Evolutionary conservation across 257 asterid genomes (phyloP), one percentile per base, ranked within the genome.

Genomic region (Penstemon newberryi): DNA sequence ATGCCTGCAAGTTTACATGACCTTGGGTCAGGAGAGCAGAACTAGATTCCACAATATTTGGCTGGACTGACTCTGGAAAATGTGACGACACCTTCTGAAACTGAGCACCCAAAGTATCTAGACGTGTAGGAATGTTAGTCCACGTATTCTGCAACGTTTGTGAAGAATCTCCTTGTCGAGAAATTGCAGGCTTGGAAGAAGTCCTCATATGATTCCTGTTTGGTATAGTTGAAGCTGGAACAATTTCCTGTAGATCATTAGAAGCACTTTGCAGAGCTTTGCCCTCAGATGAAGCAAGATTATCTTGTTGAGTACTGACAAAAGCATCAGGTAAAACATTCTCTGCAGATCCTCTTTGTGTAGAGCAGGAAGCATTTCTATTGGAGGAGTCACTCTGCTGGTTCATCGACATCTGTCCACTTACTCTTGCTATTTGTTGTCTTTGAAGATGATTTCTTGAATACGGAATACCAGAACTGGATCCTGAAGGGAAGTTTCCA

Each of bases 31-130:
- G 72, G 73, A 74, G 78, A 75, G 77, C 75, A 70, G 82, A 54
- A 73, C 89, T 78, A 67, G 88, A 80, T 73, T 85, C 90, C 77
- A 77, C 76, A 63, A 81, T 70, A 70, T 77, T 83, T 55, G 83
- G 75, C 73, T 68, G 89, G 75, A 80, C 57, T 40, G 80, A 55
- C 60, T 72, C 80, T 8, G 82, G 60, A 65, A 56, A 60, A 64
- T 74, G 82, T 56, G 86, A 77, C 41, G 86, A 39, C 51, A 42
- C 73, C 65, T 76, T 77, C 54, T 44, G 81, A 69, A 46, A 71
- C 69, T 85, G 85, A 63, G 74, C 38, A 55, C 78, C 75, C 63
- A 68, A 56, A 62, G 50, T 59, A 60, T 79, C 85, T 63, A 74
- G 84, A 55, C 68, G 85, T 61, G 79, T 78, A 61, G 83, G 81